phyloP scores from a whole-genome alignment of 805 yeast genomes.

The Blastobotrys parvus region DNA sequence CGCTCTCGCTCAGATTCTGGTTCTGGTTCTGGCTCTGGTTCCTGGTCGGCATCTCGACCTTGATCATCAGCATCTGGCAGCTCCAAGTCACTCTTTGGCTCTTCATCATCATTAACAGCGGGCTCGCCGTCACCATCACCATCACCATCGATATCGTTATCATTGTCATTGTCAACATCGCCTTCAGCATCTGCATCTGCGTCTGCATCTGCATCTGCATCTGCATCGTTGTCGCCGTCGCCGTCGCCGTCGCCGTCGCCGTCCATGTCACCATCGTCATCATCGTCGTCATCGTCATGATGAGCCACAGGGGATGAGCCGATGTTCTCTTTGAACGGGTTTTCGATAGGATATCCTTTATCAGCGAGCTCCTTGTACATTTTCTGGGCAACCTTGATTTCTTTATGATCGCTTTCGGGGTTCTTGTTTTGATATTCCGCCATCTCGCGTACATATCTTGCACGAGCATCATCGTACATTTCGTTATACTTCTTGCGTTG shows the following conservation, averaged over 20 bases:
- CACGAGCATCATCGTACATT: constrained; percentile 68
- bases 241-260: not conserved
- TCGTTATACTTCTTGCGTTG: constrained; percentile 66
- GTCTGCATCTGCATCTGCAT: constrained; percentile 6
- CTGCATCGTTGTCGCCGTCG: constrained; percentile 4
- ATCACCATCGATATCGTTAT: not conserved
- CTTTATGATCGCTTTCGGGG: constrained; percentile 1
- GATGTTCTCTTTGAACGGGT: not conserved
- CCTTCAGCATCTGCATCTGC: constrained; percentile 4
- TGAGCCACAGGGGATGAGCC: not conserved
- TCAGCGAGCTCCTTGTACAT: constrained; percentile 1
- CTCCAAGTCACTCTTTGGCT: not conserved
- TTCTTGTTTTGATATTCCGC: constrained; percentile 34
- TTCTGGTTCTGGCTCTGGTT: not conserved
- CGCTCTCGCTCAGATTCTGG: not conserved
- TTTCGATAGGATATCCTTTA: not conserved
- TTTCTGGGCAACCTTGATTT: not conserved
- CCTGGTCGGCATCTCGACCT: not conserved
- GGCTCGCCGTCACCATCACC: not conserved
- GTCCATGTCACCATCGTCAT: constrained; percentile 9
- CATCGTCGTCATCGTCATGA: constrained; percentile 19
- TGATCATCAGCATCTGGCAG: not conserved
- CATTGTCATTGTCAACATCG: constrained; percentile 2
- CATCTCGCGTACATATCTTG: constrained; percentile 69
- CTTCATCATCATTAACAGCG: not conserved